Base-by-base conservation (phyloP, 495 filamentous ascomycete species). In the Penicillium lividum region DNA sequence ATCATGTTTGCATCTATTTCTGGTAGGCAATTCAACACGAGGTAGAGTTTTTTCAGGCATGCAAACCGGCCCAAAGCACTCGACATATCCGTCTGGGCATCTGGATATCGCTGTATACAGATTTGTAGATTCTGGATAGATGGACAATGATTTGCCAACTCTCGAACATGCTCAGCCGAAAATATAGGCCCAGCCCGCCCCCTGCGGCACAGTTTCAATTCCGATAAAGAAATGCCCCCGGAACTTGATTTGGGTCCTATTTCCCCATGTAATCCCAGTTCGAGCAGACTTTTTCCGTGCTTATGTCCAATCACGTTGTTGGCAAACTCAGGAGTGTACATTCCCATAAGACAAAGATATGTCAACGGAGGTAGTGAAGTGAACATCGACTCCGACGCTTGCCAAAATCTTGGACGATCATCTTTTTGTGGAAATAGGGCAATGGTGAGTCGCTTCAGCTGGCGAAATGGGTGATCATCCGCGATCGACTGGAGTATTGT, bases 51-150 rank as follows among this genome's bases (percentile, higher is more conserved):
- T 10, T 48, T 6, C 0, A 48, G 45, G 18, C 7, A 28, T 11
- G 45, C 22, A 48, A 48, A 48, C 25, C 7, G 45, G 45, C 45
- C 45, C 25, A 48, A 9, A 28, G 45, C 45, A 48, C 7, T 28
- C 45, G 7, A 48, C 18, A 48, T 7, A 28, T 48, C 45, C 1
- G 18, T 48, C 0, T 28, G 7, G 45, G 9, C 18, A 28, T 10
- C 18, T 28, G 5, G 18, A 28, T 27, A 28, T 29, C 22, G 7
- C 15, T 48, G 45, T 28, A 28, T 18, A 28, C 45, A 48, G 18
- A 48, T 48, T 3, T 2, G 0, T 27, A 48, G 45, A 27, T 28
- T 48, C 45, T 48, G 45, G 4, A 48, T 27, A 28, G 18, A 16
- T 28, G 45, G 25, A n/a, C 18, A 48, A 7, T 28, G 0, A 15